These are phyloP conservation scores for Takakia lepidozioides DNA, from an alignment of 225 moss, liverwort and hornwort species.

Conservation along the genomic window DNA sequence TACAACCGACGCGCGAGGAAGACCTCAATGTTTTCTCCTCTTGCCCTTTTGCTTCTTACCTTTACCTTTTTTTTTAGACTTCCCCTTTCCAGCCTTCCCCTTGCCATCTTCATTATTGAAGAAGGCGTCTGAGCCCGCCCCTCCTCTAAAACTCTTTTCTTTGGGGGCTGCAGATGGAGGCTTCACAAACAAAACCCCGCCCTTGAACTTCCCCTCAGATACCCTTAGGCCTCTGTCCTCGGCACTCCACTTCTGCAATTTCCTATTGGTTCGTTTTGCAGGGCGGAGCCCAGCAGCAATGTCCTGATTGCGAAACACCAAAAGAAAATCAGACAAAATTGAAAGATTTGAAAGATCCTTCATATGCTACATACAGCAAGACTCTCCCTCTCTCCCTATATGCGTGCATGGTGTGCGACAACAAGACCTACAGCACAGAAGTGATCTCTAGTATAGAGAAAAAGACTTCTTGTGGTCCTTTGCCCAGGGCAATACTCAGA, in stretches of 20 bases:
- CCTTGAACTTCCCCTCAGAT: conserved; percentile 85
- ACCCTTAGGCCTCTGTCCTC: conserved; percentile 59
- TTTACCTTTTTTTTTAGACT: conserved; percentile 46
- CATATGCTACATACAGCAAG: too few relatives aligned
- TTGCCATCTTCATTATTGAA: conserved; percentile 41
- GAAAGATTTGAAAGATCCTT: too few relatives aligned
- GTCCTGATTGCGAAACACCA: too few relatives aligned
- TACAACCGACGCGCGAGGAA: too few relatives aligned
- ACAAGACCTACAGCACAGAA: too few relatives aligned
- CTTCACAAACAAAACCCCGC: conserved; percentile 80
- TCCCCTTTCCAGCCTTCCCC: conserved; percentile 33
- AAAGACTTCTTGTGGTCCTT: too few relatives aligned
- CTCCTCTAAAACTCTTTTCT: conserved; percentile 29
- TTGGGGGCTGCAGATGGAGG: conserved; percentile 39
- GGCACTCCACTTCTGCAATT: conserved; percentile 9
- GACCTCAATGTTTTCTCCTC: conserved; percentile 43
- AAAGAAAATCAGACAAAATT: too few relatives aligned
- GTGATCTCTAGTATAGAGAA: too few relatives aligned
- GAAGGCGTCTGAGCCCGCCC: conserved; percentile 45
- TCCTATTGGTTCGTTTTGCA: conserved; percentile 39
- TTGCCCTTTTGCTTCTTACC: conserved; percentile 49
- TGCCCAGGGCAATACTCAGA: too few relatives aligned
- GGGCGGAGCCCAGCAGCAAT: too few relatives aligned
- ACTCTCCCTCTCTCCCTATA: too few relatives aligned
- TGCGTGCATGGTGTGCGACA: too few relatives aligned